Percentiles rank a stretch among this genome's conserved stretches.
Evolutionary conservation across 192 early-diverging fungal genomes (phyloP).

Genomic region (Coemansia sp.): DNA sequence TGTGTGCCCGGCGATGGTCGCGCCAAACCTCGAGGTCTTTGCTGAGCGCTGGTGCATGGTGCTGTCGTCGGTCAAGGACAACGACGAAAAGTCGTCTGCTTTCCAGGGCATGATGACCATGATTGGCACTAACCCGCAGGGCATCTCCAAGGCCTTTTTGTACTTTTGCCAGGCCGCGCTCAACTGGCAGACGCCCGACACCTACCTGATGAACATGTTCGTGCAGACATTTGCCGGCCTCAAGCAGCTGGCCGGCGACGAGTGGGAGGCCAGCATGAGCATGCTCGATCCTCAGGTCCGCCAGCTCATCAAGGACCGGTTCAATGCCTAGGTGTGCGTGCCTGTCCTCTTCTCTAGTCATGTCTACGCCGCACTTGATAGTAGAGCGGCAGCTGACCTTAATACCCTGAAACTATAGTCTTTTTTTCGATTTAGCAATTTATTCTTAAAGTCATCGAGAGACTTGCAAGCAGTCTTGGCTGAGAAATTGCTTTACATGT

Average conservation of each 20-base stretch:
- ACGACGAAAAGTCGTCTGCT: constrained; percentile 95
- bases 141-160: constrained; percentile 66
- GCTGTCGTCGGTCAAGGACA: constrained; percentile 82
- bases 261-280: constrained; percentile 49
- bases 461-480: too few relatives aligned
- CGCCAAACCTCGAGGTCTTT: constrained; percentile 83
- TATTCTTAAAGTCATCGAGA: background rate
- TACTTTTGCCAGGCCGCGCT: constrained; percentile 80
- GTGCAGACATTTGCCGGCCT: constrained; percentile 53
- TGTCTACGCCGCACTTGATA: background rate
- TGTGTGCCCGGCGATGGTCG: constrained; percentile 77
- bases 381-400: background rate
- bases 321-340: constrained; percentile 25
- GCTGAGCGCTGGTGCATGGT: constrained; percentile 79
- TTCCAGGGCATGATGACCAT: constrained; percentile 93
- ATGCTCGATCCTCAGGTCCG: constrained; percentile 45
- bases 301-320: constrained; percentile 43
- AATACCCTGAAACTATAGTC: constrained; percentile 15
- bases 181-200: constrained; percentile 67
- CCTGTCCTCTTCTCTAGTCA: background rate
- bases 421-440: constrained; percentile 12
- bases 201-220: constrained; percentile 48
- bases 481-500: constrained; percentile 15
- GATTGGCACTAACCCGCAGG: constrained; percentile 88
- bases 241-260: constrained; percentile 47